A percentile compares a stretch with the other conserved stretches of the same genome.
Evolutionary conservation across 2,329 filamentous ascomycete species (phyloP).

Genomic region (Colletotrichum siamense): DNA sequence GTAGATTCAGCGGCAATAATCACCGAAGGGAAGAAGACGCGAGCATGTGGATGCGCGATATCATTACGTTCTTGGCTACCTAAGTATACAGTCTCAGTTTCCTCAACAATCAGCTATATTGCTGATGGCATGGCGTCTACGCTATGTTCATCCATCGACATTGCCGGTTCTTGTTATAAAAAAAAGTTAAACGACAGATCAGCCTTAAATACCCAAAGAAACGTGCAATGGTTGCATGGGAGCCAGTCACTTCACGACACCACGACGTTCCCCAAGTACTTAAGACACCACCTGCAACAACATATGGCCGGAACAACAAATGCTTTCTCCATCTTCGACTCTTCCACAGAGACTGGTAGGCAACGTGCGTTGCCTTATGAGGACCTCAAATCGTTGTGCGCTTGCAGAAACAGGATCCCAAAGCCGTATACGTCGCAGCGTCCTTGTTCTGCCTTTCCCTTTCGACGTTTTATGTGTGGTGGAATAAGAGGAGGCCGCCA

Average conservation of each 20-base stretch:
- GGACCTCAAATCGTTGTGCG: rapidly evolving
- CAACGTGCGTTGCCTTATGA: rapidly evolving
- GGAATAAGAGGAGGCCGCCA: background rate
- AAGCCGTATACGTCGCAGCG: background rate
- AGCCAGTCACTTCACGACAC: background rate
- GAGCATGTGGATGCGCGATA: background rate
- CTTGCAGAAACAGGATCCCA: background rate
- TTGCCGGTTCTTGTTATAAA: background rate
- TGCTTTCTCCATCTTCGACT: no score
- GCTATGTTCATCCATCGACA: rapidly evolving
- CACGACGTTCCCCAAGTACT: rapidly evolving
- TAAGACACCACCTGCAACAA: rapidly evolving
- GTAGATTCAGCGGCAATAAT: background rate
- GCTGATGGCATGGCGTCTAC: no score
- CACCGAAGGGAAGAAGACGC: background rate
- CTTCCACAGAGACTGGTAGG: background rate
- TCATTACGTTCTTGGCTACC: background rate
- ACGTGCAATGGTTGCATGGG: background rate
- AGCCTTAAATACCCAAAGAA: background rate
- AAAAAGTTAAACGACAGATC: rapidly evolving
- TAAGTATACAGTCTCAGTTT: rapidly evolving
- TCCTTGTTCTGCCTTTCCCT: no score
- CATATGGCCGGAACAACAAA: rapidly evolving
- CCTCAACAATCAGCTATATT: background rate
- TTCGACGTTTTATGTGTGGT: rapidly evolving